Percentiles rank a stretch among this genome's conserved stretches.
Conservation (phyloP, 2,329 filamentous ascomycete species). For the Aspergillus sp. region DNA sequence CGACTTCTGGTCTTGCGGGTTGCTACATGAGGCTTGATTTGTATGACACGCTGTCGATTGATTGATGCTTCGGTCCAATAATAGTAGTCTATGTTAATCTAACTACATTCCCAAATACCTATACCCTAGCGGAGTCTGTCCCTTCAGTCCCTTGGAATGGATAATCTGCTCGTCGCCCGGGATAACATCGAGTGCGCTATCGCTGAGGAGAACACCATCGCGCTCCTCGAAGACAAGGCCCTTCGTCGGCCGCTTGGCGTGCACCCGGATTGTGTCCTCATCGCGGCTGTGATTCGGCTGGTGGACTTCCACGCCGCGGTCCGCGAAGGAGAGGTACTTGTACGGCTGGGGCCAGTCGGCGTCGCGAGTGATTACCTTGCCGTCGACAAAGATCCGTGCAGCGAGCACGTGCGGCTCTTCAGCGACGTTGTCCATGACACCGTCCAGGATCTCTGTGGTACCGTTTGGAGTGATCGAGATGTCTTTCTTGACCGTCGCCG, state of each 20-base stretch:
- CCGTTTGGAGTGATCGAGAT: slow-evolving; percentile 44
- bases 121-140: not conserved
- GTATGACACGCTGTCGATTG: no score
- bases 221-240: slow-evolving; percentile 53
- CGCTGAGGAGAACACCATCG: slow-evolving; percentile 44
- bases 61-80: not conserved
- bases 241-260: slow-evolving; percentile 45
- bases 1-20: no score
- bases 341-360: slow-evolving; percentile 54
- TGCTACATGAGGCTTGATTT: no score
- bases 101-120: not conserved
- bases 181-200: slow-evolving; percentile 50
- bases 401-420: slow-evolving; percentile 46
- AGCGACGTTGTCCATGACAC: slow-evolving; percentile 41
- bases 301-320: slow-evolving; percentile 40
- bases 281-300: slow-evolving; percentile 22
- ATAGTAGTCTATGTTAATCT: not conserved
- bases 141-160: slow-evolving; percentile 14
- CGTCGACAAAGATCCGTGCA: slow-evolving; percentile 45
- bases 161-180: slow-evolving; percentile 48
- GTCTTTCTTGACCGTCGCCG: slow-evolving; percentile 39
- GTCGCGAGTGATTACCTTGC: slow-evolving; percentile 44
- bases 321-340: slow-evolving; percentile 48
- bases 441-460: slow-evolving; percentile 43
- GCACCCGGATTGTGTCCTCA: slow-evolving; percentile 32